Conservation (phyloP, 2,329 filamentous ascomycete species). For the Rhytidhysteron rufulum region DNA sequence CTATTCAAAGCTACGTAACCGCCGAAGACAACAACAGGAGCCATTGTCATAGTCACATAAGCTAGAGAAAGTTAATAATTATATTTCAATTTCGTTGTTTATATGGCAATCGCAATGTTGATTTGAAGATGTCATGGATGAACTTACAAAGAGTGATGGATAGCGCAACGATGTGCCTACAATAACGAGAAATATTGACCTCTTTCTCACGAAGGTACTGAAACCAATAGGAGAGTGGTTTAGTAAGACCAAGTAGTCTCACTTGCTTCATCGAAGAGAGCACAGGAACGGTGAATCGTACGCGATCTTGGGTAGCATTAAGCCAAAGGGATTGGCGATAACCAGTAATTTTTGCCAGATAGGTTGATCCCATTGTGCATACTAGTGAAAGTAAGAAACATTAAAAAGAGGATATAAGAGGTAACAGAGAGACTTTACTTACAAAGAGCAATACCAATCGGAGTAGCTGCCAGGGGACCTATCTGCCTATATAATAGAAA, state of each 20-base stretch:
- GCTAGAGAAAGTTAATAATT: not conserved
- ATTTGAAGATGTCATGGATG: not conserved
- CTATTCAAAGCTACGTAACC: too few relatives aligned
- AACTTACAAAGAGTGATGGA: conserved; percentile 3
- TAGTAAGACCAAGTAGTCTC: conserved; percentile 30
- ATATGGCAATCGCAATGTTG: conserved; percentile 22
- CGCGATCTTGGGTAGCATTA: conserved; percentile 32
- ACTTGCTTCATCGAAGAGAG: conserved; percentile 36
- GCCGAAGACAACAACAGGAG: too few relatives aligned
- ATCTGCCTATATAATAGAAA: conserved; percentile 11
- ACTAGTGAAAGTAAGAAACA: conserved; percentile 1
- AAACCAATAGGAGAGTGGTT: conserved; percentile 2
- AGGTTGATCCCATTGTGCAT: conserved; percentile 3
- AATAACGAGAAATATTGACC: conserved; percentile 5
- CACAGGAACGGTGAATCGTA: conserved; percentile 29
- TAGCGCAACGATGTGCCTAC: conserved; percentile 4
- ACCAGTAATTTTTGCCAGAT: conserved; percentile 6
- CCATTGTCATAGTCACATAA: not conserved
- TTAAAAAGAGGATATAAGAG: conserved; percentile 2
- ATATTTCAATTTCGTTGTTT: not conserved
- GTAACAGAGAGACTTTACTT: conserved; percentile 7
- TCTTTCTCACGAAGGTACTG: conserved; percentile 5
- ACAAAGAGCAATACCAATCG: conserved; percentile 9
- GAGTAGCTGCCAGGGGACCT: conserved; percentile 9
- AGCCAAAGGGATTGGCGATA: conserved; percentile 25